phyloP scores from a whole-genome alignment of 2,329 filamentous ascomycete genomes.

The Domatiomyces catenatus region DNA sequence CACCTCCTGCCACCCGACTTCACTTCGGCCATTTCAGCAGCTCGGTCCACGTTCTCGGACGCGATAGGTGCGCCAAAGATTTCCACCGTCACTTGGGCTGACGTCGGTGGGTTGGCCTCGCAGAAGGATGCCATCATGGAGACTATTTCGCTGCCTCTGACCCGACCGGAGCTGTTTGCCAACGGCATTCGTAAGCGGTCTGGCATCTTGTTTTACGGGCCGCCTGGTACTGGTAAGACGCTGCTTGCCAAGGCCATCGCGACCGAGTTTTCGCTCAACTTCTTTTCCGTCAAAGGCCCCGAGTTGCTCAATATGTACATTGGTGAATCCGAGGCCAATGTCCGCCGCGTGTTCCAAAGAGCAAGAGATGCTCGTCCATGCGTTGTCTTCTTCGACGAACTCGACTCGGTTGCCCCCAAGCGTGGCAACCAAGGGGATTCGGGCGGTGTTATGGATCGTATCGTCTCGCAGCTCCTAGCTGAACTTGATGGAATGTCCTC shows the following conservation, averaged over 20 bases:
- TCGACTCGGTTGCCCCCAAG: slow-evolving; percentile 90
- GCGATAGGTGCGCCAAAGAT: slow-evolving; percentile 96
- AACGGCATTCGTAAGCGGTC: slow-evolving; percentile 97
- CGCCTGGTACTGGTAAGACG: slow-evolving; percentile 82
- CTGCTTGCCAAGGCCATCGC: slow-evolving; percentile 86
- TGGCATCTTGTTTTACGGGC: slow-evolving; percentile 82
- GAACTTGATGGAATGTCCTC: slow-evolving; percentile 97
- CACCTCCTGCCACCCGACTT: slow-evolving; percentile 74
- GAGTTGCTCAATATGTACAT: slow-evolving; percentile 94
- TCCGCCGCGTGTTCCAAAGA: slow-evolving; percentile 73
- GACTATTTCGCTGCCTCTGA: slow-evolving; percentile 84
- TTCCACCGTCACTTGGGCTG: slow-evolving; percentile 89
- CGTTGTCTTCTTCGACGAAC: slow-evolving; percentile 84
- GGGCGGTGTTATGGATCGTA: slow-evolving; percentile 94
- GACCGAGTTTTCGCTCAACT: slow-evolving; percentile 85
- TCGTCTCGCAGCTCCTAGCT: slow-evolving; percentile 84
- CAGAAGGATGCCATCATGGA: slow-evolving; percentile 96
- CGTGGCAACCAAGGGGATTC: slow-evolving; percentile 94
- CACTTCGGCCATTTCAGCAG: slow-evolving; percentile 82
- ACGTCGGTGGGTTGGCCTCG: slow-evolving; percentile 81
- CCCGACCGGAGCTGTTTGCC: slow-evolving; percentile 82
- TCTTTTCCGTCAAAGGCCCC: slow-evolving; percentile 85
- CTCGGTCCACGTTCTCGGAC: slow-evolving; percentile 94
- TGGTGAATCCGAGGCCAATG: slow-evolving; percentile 83
- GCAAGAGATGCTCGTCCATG: slow-evolving; percentile 75